Evolutionary conservation across 441 rosid species (phyloP), one percentile per base, ranked within the genome.

Genomic region (Mallotus repandus): DNA sequence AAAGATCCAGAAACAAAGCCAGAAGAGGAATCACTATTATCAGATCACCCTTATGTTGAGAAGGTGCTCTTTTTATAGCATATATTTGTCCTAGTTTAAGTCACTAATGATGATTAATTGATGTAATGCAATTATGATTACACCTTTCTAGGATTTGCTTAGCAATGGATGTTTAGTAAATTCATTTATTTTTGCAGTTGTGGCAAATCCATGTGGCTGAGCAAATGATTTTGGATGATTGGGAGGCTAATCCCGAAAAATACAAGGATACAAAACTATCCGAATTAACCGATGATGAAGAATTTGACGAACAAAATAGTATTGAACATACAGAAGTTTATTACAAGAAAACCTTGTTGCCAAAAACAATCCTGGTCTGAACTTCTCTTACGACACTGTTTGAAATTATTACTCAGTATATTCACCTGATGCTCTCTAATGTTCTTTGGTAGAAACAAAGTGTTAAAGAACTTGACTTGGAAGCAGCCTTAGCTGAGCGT

Each of bases 131-230:
- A 3, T 21, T 52, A 32, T 35, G 9, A 55, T 56, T 35, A 35
- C 21, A 4, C 46, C 32, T 35, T 41, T 56, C 10, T 3, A 48
- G 15, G 10, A 10, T 4, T 32, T 65, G 16, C n/a, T 13, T 49
- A 29, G 32, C 63, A 18, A 63, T 50, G 48, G 9, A 29, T 46
- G 48, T n/a, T 71, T 48, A n/a, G 49, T 15, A 5, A 45, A 22
- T 79, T 75, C 75, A 70, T 79, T 55, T 76, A 29, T 46, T 59
- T 74, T 76, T 81, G 85, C 97, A 96, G 99, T 76, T 96, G 81
- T 96, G 99, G 99, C 96, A 90, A 78, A 81, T 91, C 61, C 94
- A 91, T 81, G 87, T 81, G 41, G 97, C 99, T 72, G 99, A 96
- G 85, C 99, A 93, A 86, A 89, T 92, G 97, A 89, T 96, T 79